Evolutionary conservation across 2,329 filamentous ascomycete species (phyloP), one percentile per base, ranked within the genome.

Genomic region (Rutstroemia sp.): DNA sequence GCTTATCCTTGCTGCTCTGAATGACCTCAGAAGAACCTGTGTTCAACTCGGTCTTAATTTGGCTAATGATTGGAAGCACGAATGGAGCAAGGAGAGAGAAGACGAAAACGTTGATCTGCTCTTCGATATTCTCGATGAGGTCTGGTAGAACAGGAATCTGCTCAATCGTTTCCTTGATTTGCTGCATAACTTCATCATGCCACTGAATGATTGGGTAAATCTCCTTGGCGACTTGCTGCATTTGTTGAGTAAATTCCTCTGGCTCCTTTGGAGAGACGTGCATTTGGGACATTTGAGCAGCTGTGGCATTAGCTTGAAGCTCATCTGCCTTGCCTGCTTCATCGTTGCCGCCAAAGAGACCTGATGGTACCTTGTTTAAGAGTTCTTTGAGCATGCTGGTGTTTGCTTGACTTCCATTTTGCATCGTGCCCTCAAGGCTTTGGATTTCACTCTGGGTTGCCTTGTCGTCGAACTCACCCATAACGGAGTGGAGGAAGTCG

Each of bases 61-160:
- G 90, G 55, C 80, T 77, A 68, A 96, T 89, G 64, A 96, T 83
- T 1, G 92, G 92, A 17, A 96, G 76, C 40, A 96, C 79, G 63
- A 92, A 94, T 6, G 92, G 92, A 1, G 92, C 92, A 63, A 96
- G 83, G 55, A 96, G 79, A n/a, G 87, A 88, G 73, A 96, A 96
- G 58, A 95, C 89, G 70, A 95, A 96, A 65, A 92, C 74, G 54
- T 88, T 94, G 61, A 96, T 79, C 72, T 95, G 88, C 59, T 95
- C 89, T 71, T 92, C 86, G 16, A 96, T 74, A 70, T 95, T 84
- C 73, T 95, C 90, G 56, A 96, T 80, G 44, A 96, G 77, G 64
- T 95, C 87, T 53, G 89, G 89, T 17, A 96, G 76, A 40, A 95
- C 78, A 0, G 92, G 92, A 42, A 96, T 91, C 63, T 88, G 85